Evolutionary conservation across 2,329 filamentous ascomycete genomes (phyloP), one percentile per base, ranked within the genome.

Genomic region (Ophiostoma australiae): DNA sequence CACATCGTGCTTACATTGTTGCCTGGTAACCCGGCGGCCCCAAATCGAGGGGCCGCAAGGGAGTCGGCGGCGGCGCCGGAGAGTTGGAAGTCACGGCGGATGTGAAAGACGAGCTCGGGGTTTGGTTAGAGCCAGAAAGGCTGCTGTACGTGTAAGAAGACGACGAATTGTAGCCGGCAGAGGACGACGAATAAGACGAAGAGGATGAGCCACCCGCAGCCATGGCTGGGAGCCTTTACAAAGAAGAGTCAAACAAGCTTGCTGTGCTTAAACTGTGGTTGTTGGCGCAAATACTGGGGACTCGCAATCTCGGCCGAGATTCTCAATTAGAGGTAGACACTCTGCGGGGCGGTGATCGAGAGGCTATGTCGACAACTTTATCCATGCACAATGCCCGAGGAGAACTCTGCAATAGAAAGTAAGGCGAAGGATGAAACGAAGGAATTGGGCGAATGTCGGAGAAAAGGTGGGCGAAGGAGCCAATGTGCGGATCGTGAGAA

Each of bases 11-110:
- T 76, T 81, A 85, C 84, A 85, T 85, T 76, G 83, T 85, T 76
- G 84, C 84, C 79, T 84, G 82, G 74, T 83, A 86, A 69, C 84
- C 84, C 44, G 84, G 84, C 69, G 84, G 84, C 4, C 84, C 84
- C 66, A 86, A 79, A 74, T 86, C 84, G 61, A 85, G 80, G 48
- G 83, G 81, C 70, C 79, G 78, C 70, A 84, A 78, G 73, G 81
- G 77, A 72, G 79, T 78, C 41, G 74, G 73, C 74, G 80, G 78
- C 73, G 78, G 78, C 70, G 77, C 80, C 70, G 82, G 84, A 23
- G 79, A 78, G 71, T 80, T 78, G 65, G 78, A 77, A 48, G 80
- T 79, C 69, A 79, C 71, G 72, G 81, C 81, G 70, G 83, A 84
- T 71, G 82, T 78, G 71, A 81, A 81, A n/a, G 82, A 83, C 31